Conservation (phyloP, 345 rosid species). For the Rhizophora apiculata region DNA sequence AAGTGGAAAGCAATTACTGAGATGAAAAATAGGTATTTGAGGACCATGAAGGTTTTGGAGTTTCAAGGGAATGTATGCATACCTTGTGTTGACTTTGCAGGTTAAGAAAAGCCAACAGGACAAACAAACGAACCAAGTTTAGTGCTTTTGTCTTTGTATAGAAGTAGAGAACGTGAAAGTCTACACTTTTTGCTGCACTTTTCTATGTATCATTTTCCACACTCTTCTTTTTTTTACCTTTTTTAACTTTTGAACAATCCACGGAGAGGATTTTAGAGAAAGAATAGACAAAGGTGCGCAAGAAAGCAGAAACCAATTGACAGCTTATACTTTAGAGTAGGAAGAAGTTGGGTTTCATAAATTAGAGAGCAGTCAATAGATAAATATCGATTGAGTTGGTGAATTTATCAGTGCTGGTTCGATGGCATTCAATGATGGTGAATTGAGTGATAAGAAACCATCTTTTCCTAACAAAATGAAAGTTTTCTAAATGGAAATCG, state of each 20-base stretch:
- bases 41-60: slow-evolving; percentile 11
- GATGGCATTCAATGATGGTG: slow-evolving; percentile 22
- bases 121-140: slow-evolving; percentile 23
- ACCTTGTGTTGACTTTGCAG: slow-evolving; percentile 30
- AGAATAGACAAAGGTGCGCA: slow-evolving; percentile 6
- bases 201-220: not conserved
- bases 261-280: not conserved
- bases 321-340: not conserved
- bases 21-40: slow-evolving; percentile 1
- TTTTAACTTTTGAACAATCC: not conserved
- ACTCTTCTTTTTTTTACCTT: not conserved
- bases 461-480: too few species aligned
- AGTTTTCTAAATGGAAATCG: too few species aligned
- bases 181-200: not conserved
- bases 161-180: slow-evolving; percentile 5
- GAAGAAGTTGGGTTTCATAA: slow-evolving; percentile 35
- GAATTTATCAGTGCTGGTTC: slow-evolving; percentile 23
- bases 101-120: slow-evolving; percentile 36
- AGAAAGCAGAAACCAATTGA: slow-evolving; percentile 9
- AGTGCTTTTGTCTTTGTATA: slow-evolving; percentile 30
- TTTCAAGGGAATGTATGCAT: slow-evolving; percentile 20
- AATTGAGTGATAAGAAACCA: not conserved
- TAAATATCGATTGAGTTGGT: slow-evolving; percentile 28
- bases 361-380: slow-evolving; percentile 22
- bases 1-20: not conserved